These are phyloP conservation scores for Penicillium nordicum DNA, from an alignment of 2,329 filamentous ascomycete species.

Conservation along the genomic window DNA sequence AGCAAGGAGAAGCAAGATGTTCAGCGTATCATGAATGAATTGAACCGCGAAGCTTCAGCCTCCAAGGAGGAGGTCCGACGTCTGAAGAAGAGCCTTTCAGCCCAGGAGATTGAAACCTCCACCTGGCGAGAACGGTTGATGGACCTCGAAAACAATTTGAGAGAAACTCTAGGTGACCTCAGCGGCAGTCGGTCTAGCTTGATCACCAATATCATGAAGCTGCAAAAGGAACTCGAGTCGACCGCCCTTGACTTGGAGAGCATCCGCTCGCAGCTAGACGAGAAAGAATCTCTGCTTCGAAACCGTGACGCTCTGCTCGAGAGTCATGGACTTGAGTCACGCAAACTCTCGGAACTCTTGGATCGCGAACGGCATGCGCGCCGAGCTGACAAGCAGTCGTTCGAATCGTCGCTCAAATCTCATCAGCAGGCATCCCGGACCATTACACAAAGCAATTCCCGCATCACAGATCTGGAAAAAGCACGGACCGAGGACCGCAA, in stretches of 20 bases:
- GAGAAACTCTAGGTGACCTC: conserved; percentile 81
- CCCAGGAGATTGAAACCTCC: conserved; percentile 80
- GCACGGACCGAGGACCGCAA: conserved; percentile 72
- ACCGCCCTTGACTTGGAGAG: conserved; percentile 78
- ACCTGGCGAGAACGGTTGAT: conserved; percentile 88
- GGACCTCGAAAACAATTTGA: conserved; percentile 83
- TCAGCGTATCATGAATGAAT: conserved; percentile 86
- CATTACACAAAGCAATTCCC: conserved; percentile 77
- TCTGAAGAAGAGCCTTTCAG: conserved; percentile 76
- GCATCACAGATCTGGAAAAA: conserved; percentile 83
- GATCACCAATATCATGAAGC: conserved; percentile 78
- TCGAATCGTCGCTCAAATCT: conserved; percentile 82
- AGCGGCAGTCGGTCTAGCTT: conserved; percentile 82
- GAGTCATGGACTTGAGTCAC: conserved; percentile 78
- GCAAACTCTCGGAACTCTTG: conserved; percentile 79
- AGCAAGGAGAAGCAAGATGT: conserved; percentile 91
- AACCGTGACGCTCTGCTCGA: conserved; percentile 86
- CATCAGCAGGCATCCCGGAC: conserved; percentile 84
- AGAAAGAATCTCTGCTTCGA: conserved; percentile 87
- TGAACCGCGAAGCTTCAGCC: conserved; percentile 76
- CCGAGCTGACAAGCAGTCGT: conserved; percentile 80
- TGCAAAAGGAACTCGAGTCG: conserved; percentile 83
- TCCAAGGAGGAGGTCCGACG: conserved; percentile 83
- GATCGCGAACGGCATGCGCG: conserved; percentile 86
- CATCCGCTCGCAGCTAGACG: conserved; percentile 72